phyloP scores from a whole-genome alignment of 2,329 filamentous ascomycete species.

The Ceratocystis variospora region DNA sequence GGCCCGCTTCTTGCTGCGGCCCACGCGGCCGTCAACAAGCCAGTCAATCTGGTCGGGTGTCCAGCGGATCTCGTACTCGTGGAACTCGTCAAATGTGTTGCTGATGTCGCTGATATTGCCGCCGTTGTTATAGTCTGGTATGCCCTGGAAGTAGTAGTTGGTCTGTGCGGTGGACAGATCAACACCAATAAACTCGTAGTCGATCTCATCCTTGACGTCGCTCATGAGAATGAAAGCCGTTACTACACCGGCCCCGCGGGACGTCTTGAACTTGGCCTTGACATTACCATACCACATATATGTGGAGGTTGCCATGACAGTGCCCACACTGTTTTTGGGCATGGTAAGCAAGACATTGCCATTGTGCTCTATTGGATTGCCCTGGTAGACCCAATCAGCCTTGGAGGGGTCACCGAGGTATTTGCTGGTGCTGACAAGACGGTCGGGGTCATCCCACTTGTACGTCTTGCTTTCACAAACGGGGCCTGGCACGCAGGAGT shows the following conservation, averaged over 20 bases:
- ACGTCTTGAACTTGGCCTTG: slow-evolving; percentile 70
- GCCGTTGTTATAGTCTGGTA: slow-evolving; percentile 69
- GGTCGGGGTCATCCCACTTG: slow-evolving; percentile 58
- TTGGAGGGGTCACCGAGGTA: slow-evolving; percentile 74
- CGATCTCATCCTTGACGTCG: slow-evolving; percentile 95
- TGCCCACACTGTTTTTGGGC: slow-evolving; percentile 72
- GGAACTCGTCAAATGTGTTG: slow-evolving; percentile 63
- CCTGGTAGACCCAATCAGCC: slow-evolving; percentile 80
- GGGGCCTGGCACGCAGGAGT: slow-evolving; percentile 74
- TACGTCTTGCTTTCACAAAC: slow-evolving; percentile 64
- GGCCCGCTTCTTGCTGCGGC: slow-evolving; percentile 58
- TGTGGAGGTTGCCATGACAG: slow-evolving; percentile 64
- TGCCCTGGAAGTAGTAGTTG: slow-evolving; percentile 95
- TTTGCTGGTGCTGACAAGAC: slow-evolving; percentile 55
- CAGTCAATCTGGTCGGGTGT: slow-evolving; percentile 73
- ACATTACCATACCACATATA: slow-evolving; percentile 98
- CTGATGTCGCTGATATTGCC: slow-evolving; percentile 49
- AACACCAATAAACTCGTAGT: slow-evolving; percentile 84
- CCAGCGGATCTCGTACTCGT: slow-evolving; percentile 92
- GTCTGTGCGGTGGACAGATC: slow-evolving; percentile 70
- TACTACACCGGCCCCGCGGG: slow-evolving; percentile 77
- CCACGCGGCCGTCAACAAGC: slow-evolving; percentile 67
- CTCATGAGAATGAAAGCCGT: slow-evolving; percentile 92
- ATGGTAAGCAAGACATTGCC: slow-evolving; percentile 74
- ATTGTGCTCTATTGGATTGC: slow-evolving; percentile 54